Percentiles rank a stretch among this genome's conserved stretches.
phyloP scores from a whole-genome alignment of 306 rosid genomes.

The Cicer yamashitae region DNA sequence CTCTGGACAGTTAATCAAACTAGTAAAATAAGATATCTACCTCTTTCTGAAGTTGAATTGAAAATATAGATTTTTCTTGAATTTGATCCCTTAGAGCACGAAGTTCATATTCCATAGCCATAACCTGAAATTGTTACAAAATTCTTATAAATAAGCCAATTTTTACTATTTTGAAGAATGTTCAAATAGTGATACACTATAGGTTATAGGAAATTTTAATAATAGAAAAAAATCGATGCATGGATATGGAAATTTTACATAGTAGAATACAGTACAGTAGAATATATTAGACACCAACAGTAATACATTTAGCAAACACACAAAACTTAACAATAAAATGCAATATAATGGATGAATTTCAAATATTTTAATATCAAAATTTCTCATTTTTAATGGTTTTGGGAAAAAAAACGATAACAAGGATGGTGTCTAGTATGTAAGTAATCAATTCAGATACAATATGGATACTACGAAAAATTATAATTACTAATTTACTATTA shows the following conservation, averaged over 20 bases:
- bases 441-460: conserved; percentile 14
- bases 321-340: conserved; percentile 2
- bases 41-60: conserved; percentile 92
- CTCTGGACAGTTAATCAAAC: conserved; percentile 5
- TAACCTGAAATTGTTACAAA: conserved; percentile 62
- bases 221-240: conserved; percentile 9
- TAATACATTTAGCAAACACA: neutral
- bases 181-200: conserved; percentile 15
- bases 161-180: conserved; percentile 29
- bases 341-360: neutral
- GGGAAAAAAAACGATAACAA: conserved; percentile 2
- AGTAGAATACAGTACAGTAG: conserved; percentile 1
- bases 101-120: conserved; percentile 94
- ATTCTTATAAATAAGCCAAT: conserved; percentile 20
- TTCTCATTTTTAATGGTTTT: neutral
- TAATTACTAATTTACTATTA: neutral
- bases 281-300: neutral
- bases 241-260: neutral
- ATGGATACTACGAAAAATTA: neutral
- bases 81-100: conserved; percentile 86
- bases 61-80: conserved; percentile 77
- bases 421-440: neutral
- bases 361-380: conserved; percentile 25
- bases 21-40: conserved; percentile 49
- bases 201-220: conserved; percentile 17